Evolutionary conservation across 331 rosid genomes (phyloP).

Genomic region (Rhamnella rubrinervis): DNA sequence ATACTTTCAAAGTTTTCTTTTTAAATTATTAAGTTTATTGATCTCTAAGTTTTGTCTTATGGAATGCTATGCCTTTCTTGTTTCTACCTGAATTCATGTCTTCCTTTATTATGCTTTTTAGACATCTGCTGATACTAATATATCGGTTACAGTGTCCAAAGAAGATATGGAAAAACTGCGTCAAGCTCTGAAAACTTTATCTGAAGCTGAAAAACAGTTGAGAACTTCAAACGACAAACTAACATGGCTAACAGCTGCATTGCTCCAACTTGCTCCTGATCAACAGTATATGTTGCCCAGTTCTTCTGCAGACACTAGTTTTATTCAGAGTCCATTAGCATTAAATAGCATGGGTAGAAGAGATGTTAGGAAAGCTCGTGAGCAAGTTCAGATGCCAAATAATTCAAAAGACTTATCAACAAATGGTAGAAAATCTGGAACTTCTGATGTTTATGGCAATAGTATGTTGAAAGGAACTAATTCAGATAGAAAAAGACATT

Average conservation of each 20-base stretch:
- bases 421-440: slow-evolving; percentile 55
- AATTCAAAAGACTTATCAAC: slow-evolving; percentile 49
- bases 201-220: slow-evolving; percentile 97
- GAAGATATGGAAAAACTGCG: slow-evolving; percentile 99
- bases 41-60: slow-evolving; percentile 10
- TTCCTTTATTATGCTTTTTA: neutral
- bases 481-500: slow-evolving; percentile 54
- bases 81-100: slow-evolving; percentile 6
- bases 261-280: slow-evolving; percentile 99
- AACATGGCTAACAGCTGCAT: slow-evolving; percentile 97
- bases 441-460: slow-evolving; percentile 36
- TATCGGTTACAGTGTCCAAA: slow-evolving; percentile 64
- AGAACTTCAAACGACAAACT: slow-evolving; percentile 94
- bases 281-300: slow-evolving; percentile 89
- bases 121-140: slow-evolving; percentile 14
- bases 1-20: slow-evolving; percentile 3
- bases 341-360: slow-evolving; percentile 44
- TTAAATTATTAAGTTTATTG: slow-evolving; percentile 10
- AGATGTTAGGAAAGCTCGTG: slow-evolving; percentile 43
- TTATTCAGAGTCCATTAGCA: slow-evolving; percentile 71
- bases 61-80: slow-evolving; percentile 13
- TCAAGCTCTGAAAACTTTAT: slow-evolving; percentile 91
- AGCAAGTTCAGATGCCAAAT: slow-evolving; percentile 45
- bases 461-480: slow-evolving; percentile 38
- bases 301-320: slow-evolving; percentile 84